Evolutionary conservation across 2,329 filamentous ascomycete species (phyloP).

Genomic region (Phialophora expanda): DNA sequence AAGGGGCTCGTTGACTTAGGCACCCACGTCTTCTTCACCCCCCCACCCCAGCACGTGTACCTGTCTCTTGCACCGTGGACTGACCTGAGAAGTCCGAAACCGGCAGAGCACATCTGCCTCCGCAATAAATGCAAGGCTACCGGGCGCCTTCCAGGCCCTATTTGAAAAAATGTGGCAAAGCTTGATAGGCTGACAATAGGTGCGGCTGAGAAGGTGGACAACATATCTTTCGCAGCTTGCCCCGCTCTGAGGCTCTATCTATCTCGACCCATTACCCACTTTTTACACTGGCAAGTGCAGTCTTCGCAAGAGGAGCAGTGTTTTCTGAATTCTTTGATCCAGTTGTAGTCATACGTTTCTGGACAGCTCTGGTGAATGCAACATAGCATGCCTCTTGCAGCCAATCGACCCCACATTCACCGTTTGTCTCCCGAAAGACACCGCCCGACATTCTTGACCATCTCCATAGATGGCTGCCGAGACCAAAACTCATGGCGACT

Average conservation of each 20-base stretch:
- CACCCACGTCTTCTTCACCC: too few relatives aligned
- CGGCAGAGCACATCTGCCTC: not conserved
- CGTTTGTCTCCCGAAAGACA: not conserved
- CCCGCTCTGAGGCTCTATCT: not conserved
- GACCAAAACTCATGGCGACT: constrained; percentile 33
- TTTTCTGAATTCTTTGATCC: not conserved
- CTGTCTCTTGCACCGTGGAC: not conserved
- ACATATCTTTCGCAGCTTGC: not conserved
- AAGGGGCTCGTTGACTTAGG: too few relatives aligned
- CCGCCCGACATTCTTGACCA: not conserved
- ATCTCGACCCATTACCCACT: not conserved
- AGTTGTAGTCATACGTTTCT: not conserved
- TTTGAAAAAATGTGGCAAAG: not conserved
- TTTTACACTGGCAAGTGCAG: not conserved
- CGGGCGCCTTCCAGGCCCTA: not conserved
- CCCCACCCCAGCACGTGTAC: not conserved
- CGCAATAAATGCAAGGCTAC: not conserved
- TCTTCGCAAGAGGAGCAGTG: not conserved
- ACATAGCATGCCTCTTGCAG: not conserved
- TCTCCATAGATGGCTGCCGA: not conserved
- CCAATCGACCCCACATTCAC: too few relatives aligned
- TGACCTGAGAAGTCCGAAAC: not conserved
- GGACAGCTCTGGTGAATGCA: not conserved
- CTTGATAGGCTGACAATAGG: not conserved
- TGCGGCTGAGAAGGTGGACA: not conserved